These are phyloP conservation scores for Auriscalpium microsporum DNA, from an alignment of 768 basidiomycete species.

Conservation along the genomic window DNA sequence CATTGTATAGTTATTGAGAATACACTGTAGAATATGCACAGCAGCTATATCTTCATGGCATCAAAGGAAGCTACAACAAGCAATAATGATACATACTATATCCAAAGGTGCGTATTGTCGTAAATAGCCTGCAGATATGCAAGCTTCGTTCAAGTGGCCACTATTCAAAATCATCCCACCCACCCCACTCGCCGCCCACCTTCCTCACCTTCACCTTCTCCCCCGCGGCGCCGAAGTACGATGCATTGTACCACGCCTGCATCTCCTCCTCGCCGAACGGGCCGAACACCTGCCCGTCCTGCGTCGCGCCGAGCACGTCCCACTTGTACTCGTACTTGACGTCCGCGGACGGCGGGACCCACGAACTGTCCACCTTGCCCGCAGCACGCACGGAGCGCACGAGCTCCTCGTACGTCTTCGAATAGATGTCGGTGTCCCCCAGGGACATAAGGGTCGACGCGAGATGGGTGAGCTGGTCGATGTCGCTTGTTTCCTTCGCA, in stretches of 20 bases:
- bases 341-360: conserved; percentile 73
- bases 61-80: conserved; percentile 1
- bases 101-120: too few species aligned
- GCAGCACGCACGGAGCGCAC: conserved; percentile 67
- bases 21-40: background rate
- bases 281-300: conserved; percentile 53
- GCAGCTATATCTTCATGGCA: too few species aligned
- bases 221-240: conserved; percentile 71
- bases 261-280: conserved; percentile 79
- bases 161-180: conserved; percentile 51
- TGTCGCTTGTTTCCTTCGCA: conserved; percentile 36
- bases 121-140: too few species aligned
- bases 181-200: conserved; percentile 63
- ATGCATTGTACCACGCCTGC: conserved; percentile 68
- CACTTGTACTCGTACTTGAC: conserved; percentile 78
- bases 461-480: conserved; percentile 76
- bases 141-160: background rate
- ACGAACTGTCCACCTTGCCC: conserved; percentile 56
- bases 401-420: conserved; percentile 77
- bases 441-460: conserved; percentile 84
- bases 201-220: conserved; percentile 70
- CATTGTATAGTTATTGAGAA: background rate
- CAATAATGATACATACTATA: background rate
- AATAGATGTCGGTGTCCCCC: conserved; percentile 81
- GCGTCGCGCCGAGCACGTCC: conserved; percentile 44